Evolutionary conservation across 148 eudicot genomes (phyloP).

Genomic region (Talinum fruticosum): DNA sequence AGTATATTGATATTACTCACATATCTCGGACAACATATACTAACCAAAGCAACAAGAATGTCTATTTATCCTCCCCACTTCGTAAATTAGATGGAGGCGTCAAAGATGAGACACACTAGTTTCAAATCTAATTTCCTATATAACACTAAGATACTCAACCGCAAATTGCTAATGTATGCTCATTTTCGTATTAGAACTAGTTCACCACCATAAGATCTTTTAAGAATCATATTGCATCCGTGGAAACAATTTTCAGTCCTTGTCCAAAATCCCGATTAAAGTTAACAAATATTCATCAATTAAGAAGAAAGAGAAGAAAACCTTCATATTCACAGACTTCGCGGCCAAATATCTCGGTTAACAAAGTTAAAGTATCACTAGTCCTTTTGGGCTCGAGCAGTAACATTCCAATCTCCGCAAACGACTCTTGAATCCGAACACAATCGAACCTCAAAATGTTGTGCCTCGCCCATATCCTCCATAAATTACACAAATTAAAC

Average conservation of each 20-base stretch:
- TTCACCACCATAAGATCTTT: too few relatives aligned
- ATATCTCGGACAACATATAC: not conserved
- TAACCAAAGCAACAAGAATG: not conserved
- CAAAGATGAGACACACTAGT: too few relatives aligned
- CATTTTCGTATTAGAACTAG: too few relatives aligned
- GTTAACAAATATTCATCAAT: too few relatives aligned
- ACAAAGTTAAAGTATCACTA: constrained; percentile 76
- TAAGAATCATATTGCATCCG: too few relatives aligned
- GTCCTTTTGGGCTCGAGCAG: constrained; percentile 89
- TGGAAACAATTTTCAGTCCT: too few relatives aligned
- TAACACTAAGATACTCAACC: too few relatives aligned
- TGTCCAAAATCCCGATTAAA: too few relatives aligned
- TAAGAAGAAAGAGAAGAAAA: constrained; percentile 21
- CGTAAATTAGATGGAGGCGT: too few relatives aligned
- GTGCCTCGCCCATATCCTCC: constrained; percentile 98
- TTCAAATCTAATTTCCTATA: too few relatives aligned
- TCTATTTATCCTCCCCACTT: too few relatives aligned
- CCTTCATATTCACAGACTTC: constrained; percentile 99
- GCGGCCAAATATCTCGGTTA: constrained; percentile 83
- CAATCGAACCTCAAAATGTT: constrained; percentile 91
- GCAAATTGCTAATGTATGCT: too few relatives aligned
- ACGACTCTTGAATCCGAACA: constrained; percentile 74
- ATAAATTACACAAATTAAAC: constrained; percentile 22
- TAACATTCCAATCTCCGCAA: constrained; percentile 63
- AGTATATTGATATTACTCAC: not conserved